These are phyloP conservation scores for Amanita pallidorosea DNA, from an alignment of 768 basidiomycete genomes.

Conservation along the genomic window DNA sequence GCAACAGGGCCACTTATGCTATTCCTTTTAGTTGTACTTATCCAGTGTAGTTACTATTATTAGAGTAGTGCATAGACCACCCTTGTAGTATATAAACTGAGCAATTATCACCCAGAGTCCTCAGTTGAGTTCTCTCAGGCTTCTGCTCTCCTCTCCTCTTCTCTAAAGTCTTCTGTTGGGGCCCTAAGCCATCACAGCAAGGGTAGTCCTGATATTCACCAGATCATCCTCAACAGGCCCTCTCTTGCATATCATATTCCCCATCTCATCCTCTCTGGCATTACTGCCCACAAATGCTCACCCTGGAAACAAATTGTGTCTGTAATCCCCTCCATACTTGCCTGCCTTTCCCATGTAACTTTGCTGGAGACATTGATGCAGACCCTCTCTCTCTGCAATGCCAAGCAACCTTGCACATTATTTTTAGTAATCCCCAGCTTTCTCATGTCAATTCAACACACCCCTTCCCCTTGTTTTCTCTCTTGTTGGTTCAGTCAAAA, in stretches of 20 bases:
- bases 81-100: too few relatives aligned
- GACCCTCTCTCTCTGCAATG: constrained; percentile 4
- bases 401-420: background rate
- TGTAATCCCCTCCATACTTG: constrained; percentile 4
- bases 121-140: too few relatives aligned
- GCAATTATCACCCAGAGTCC: too few relatives aligned
- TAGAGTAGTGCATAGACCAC: too few relatives aligned
- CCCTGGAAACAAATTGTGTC: constrained; percentile 3
- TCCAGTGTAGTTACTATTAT: too few relatives aligned
- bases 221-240: constrained; percentile 4
- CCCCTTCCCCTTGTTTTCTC: constrained; percentile 1
- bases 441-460: constrained; percentile 2
- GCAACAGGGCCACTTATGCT: too few relatives aligned
- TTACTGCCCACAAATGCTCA: background rate
- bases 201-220: background rate
- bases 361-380: constrained; percentile 9
- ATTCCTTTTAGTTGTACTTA: too few relatives aligned
- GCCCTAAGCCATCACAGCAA: too few relatives aligned
- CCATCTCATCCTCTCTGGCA: constrained; percentile 9
- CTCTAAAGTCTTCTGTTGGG: too few relatives aligned
- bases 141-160: too few relatives aligned
- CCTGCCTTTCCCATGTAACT: constrained; percentile 5
- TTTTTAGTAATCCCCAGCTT: constrained; percentile 8
- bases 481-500: background rate
- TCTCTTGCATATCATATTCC: constrained; percentile 8